Evolutionary conservation across 2,329 filamentous ascomycete genomes (phyloP).

Genomic region (Epichloe sp.): DNA sequence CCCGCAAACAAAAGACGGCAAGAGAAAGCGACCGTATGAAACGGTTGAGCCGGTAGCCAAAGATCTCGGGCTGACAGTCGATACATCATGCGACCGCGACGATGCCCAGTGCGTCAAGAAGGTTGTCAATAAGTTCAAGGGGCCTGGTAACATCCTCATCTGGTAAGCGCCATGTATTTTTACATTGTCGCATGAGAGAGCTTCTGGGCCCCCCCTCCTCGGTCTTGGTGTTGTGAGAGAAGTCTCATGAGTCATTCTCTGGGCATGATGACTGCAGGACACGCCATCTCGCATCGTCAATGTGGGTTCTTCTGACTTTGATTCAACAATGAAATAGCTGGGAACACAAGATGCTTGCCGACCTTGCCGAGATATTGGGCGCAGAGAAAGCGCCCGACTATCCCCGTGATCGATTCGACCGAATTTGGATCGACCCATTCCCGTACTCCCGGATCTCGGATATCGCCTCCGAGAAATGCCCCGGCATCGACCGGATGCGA

Average conservation of each 20-base stretch:
- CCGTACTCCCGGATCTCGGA: constrained; percentile 33
- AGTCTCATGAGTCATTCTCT: too few relatives aligned
- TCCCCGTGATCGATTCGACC: constrained; percentile 34
- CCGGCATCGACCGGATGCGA: constrained; percentile 32
- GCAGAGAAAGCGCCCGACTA: constrained; percentile 35
- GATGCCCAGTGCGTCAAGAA: constrained; percentile 40
- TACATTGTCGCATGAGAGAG: neutral
- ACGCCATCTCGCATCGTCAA: neutral
- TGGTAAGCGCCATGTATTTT: constrained; percentile 22
- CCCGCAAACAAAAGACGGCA: constrained; percentile 27
- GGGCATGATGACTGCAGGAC: too few relatives aligned
- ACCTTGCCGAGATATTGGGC: constrained; percentile 39
- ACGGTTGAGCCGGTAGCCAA: constrained; percentile 43
- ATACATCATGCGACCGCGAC: constrained; percentile 42
- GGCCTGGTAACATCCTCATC: constrained; percentile 44
- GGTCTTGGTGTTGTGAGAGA: too few relatives aligned
- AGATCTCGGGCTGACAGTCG: constrained; percentile 41
- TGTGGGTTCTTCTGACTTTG: neutral
- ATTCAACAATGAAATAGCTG: constrained; percentile 25
- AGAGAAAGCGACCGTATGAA: constrained; percentile 37
- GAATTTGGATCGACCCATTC: constrained; percentile 44
- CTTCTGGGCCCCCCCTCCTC: too few relatives aligned
- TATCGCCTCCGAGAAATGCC: constrained; percentile 37
- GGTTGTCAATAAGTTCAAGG: constrained; percentile 32
- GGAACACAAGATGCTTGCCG: constrained; percentile 40